Percentiles rank a stretch among this genome's conserved stretches.
Conservation (phyloP, 257 asterid genomes). For the Solanum dulcamara region DNA sequence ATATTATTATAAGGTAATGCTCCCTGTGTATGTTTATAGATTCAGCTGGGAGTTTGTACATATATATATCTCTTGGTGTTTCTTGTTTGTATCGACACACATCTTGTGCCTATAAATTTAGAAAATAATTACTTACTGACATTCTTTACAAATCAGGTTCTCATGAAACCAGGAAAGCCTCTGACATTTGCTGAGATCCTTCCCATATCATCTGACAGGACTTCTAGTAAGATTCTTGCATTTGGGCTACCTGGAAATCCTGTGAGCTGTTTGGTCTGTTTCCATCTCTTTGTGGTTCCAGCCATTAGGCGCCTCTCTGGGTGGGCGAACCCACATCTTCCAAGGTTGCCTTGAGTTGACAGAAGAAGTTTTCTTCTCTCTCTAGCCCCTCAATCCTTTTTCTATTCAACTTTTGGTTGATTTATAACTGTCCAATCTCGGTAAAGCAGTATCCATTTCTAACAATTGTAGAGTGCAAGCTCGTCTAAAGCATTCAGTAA, state of each 20-base stretch:
- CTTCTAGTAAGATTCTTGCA: conserved; percentile 59
- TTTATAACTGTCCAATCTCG: neutral
- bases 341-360: conserved; percentile 49
- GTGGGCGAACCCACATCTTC: conserved; percentile 72
- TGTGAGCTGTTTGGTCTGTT: conserved; percentile 90
- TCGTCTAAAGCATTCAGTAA: conserved; percentile 65
- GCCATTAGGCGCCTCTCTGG: conserved; percentile 80
- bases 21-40: neutral
- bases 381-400: neutral
- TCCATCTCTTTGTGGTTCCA: conserved; percentile 90
- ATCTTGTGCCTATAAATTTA: neutral
- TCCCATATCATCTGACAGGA: conserved; percentile 24
- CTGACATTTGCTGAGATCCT: conserved; percentile 79
- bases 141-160: conserved; percentile 35
- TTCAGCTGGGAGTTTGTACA: neutral
- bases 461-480: conserved; percentile 59
- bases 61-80: neutral
- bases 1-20: neutral
- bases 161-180: conserved; percentile 96
- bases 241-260: conserved; percentile 99
- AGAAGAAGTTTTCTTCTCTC: neutral
- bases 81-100: neutral
- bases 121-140: neutral
- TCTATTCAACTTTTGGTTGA: neutral
- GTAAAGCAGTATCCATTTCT: neutral